These are phyloP conservation scores for Ampelomyces quisqualis DNA, from an alignment of 2,329 filamentous ascomycete species.

Conservation along the genomic window DNA sequence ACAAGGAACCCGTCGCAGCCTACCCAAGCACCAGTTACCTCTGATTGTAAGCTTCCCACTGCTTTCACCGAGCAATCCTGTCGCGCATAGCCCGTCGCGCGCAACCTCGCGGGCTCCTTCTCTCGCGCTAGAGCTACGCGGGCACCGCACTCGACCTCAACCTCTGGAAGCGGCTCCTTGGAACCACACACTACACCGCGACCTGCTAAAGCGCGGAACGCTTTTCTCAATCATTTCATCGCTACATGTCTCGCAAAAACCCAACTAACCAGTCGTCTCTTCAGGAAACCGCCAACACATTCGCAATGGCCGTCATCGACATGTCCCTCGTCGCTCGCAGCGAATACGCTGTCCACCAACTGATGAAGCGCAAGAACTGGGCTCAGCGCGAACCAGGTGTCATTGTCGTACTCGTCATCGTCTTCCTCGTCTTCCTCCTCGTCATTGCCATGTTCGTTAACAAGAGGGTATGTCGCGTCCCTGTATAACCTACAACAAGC, in stretches of 20 bases:
- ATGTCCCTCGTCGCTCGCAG: slow-evolving; percentile 42
- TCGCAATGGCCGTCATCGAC: slow-evolving; percentile 43
- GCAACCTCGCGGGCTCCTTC: slow-evolving; percentile 10
- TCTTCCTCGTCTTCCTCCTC: slow-evolving; percentile 57
- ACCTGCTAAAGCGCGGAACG: neutral
- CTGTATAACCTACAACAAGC: neutral
- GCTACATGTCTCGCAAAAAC: neutral
- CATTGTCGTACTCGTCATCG: slow-evolving; percentile 62
- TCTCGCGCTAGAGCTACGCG: slow-evolving; percentile 20
- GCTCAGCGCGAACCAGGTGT: slow-evolving; percentile 59
- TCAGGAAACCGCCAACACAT: slow-evolving; percentile 22
- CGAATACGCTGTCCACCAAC: slow-evolving; percentile 41
- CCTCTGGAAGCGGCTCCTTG: slow-evolving; percentile 4
- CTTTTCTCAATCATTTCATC: neutral
- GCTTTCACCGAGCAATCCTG: slow-evolving; percentile 20
- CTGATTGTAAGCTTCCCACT: slow-evolving; percentile 37
- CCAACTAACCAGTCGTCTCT: slow-evolving; percentile 15
- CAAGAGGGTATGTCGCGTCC: slow-evolving; percentile 41
- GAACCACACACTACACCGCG: slow-evolving; percentile 2
- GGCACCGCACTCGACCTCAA: slow-evolving; percentile 7
- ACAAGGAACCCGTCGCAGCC: slow-evolving; percentile 16
- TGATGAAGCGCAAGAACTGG: slow-evolving; percentile 61
- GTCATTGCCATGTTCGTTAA: slow-evolving; percentile 54
- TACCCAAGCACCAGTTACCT: slow-evolving; percentile 20
- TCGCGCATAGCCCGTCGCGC: slow-evolving; percentile 7